Evolutionary conservation across 176 grass and related monocot genomes (phyloP).

Genomic region (Juncus effusus): DNA sequence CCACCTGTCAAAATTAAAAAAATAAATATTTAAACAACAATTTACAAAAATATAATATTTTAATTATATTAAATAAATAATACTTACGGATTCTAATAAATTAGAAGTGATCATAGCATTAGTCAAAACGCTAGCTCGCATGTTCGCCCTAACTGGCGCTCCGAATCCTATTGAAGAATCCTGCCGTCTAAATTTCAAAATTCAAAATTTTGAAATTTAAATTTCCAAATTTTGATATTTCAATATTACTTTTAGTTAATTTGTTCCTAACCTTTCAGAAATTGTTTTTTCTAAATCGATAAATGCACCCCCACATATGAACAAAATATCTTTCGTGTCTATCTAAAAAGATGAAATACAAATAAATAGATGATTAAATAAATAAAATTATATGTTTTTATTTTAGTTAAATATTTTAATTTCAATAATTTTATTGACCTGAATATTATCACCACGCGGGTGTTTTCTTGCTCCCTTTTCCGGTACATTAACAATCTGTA

Average conservation of each 20-base stretch:
- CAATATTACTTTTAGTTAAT: neutral
- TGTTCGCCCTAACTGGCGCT: constrained; percentile 78
- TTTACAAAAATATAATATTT: neutral
- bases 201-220: neutral
- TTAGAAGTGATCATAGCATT: constrained; percentile 86
- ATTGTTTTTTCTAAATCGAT: constrained; percentile 94
- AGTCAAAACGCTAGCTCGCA: constrained; percentile 65
- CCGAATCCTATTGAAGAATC: constrained; percentile 98
- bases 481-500: constrained; percentile 89
- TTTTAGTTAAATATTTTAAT: no score
- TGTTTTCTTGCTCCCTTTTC: constrained; percentile 93
- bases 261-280: constrained; percentile 65
- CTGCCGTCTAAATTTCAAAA: constrained; percentile 47
- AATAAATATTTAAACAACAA: constrained; percentile 12
- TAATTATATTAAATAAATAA: constrained; percentile 8
- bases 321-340: constrained; percentile 98
- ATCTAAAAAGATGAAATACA: constrained; percentile 51
- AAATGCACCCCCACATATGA: constrained; percentile 95
- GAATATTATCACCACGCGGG: constrained; percentile 96
- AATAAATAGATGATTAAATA: neutral
- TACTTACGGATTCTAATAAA: constrained; percentile 84
- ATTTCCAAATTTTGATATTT: neutral
- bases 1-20: constrained; percentile 63
- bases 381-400: no score
- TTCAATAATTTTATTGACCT: constrained; percentile 38